phyloP scores from a whole-genome alignment of 495 filamentous ascomycete genomes.

The Melanomma pulvis-pyrius region DNA sequence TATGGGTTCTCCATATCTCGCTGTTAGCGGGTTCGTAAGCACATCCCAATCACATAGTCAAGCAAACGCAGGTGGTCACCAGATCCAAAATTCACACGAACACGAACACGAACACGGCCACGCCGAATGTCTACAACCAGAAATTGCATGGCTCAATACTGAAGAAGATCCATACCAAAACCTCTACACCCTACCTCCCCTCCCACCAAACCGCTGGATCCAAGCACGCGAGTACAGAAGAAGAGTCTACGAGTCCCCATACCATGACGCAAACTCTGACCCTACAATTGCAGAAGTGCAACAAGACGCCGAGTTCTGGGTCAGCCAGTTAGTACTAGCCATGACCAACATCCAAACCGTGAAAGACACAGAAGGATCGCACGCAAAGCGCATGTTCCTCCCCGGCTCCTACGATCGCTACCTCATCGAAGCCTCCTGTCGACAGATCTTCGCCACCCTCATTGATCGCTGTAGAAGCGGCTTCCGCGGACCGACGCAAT shows the following conservation, averaged over 20 bases:
- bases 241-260: conserved; percentile 3
- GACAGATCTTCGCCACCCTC: neutral
- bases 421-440: conserved; percentile 4
- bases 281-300: conserved; percentile 5
- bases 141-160: too few relatives aligned
- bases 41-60: neutral
- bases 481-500: conserved; percentile 6
- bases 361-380: conserved; percentile 5
- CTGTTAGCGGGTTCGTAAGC: neutral
- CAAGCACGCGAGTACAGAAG: conserved; percentile 14
- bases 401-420: neutral
- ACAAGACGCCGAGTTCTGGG: conserved; percentile 14
- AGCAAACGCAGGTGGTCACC: neutral
- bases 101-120: too few relatives aligned
- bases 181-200: neutral
- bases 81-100: too few relatives aligned
- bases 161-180: neutral
- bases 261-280: neutral
- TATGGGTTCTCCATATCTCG: neutral
- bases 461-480: conserved; percentile 18
- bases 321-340: neutral
- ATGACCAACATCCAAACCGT: neutral
- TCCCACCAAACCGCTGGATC: neutral
- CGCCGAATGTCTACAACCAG: too few relatives aligned
- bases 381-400: conserved; percentile 7